A percentile compares a stretch with the other conserved stretches of the same genome.
These are phyloP conservation scores for Pseudonitzschia pungens DNA, from an alignment of 108 stramenopile genomes.

Conservation along the genomic window DNA sequence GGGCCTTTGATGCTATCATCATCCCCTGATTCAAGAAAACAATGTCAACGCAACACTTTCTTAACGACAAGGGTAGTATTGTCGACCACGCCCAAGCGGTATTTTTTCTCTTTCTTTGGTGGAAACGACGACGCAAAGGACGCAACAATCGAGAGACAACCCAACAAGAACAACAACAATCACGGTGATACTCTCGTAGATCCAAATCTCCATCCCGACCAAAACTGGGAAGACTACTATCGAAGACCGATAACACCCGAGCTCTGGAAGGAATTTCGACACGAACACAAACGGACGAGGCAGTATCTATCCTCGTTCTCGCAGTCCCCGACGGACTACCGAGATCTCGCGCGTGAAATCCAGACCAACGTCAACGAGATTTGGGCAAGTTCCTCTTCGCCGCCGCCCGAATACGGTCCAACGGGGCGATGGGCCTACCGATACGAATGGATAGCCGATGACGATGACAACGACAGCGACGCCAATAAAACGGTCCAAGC, in stretches of 20 bases:
- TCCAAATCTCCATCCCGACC: background rate
- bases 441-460: background rate
- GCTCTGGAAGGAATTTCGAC: constrained; percentile 2
- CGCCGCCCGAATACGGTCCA: constrained; percentile 28
- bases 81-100: too few species aligned
- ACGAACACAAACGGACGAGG: background rate
- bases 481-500: background rate
- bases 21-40: too few species aligned
- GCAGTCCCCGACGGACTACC: background rate
- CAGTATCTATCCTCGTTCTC: background rate
- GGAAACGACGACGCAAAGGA: background rate
- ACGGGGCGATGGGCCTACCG: constrained; percentile 26
- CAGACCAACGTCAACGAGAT: constrained; percentile 1
- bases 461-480: background rate
- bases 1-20: too few species aligned
- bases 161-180: constrained; percentile 2
- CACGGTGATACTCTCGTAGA: too few species aligned
- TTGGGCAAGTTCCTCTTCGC: background rate
- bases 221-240: background rate
- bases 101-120: background rate
- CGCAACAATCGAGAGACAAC: background rate
- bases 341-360: too few species aligned
- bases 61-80: too few species aligned
- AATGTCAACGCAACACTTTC: too few species aligned
- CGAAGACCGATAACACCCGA: constrained; percentile 1